Base-by-base conservation (phyloP, 306 rosid species). In the Fragaria vesca region DNA sequence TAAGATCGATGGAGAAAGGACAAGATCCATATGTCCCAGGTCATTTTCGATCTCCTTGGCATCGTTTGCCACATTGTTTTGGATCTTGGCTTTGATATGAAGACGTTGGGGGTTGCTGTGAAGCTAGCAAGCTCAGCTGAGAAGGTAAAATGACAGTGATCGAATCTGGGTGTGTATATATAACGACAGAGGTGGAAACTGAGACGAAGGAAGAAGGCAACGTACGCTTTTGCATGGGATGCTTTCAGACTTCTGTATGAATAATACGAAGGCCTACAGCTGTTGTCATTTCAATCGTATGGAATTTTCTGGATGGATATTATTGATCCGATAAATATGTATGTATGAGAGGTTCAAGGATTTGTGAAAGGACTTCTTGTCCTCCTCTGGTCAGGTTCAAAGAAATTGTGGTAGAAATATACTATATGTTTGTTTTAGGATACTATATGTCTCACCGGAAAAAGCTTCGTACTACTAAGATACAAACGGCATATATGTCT, bases 151-250 rank as follows among this genome's bases (percentile, higher is more conserved):
- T 24, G 16, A 58, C 34, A 10, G 65, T 58, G 65, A 24, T 32
- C 34, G 34, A 32, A 24, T 24, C 34, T 58, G 68, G 5, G 42
- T 58, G 66, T 58, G 66, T 9, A 1, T 21, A 57, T 57, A 62
- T 62, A 62, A 62, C 68, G 68, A 62, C 68, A 62, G n/a, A 5
- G 68, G 12, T 13, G 40, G 40, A 62, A 62, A 62, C 40, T 30
- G 42, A 24, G 42, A 12, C 32, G 68, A 12, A 62, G 68, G 12
- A 54, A 54, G 60, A 20, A 58, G 16, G 65, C 12, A 58, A 24
- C 34, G 65, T 24, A 24, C 34, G 65, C 6, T 58, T 71, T 73
- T 73, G 38, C 36, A 73, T 38, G 67, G 76, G 76, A 73, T 73
- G 40, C 34, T 55, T 55, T 36, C 24, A 13, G 8, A 3, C 40